Conservation (phyloP, 257 asterid species). For the Gentiana macrophylla region DNA sequence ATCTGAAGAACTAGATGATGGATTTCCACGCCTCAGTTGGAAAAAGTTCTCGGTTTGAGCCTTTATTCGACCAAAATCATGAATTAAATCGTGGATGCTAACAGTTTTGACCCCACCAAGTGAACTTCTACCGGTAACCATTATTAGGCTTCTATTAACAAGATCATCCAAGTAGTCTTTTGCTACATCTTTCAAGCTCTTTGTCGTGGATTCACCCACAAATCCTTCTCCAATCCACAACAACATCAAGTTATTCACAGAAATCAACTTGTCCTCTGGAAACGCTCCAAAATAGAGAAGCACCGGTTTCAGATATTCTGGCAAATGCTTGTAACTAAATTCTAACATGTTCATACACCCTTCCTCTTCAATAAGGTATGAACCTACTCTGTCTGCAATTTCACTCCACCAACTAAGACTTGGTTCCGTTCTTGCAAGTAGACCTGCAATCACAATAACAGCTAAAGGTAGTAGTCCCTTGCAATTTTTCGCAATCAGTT, state of each 20-base stretch:
- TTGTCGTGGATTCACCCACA: background rate
- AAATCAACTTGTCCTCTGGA: conserved; percentile 5
- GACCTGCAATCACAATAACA: conserved; percentile 1
- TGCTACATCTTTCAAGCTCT: background rate
- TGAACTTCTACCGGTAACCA: background rate
- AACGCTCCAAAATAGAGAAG: conserved; percentile 2
- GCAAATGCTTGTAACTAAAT: too few relatives aligned
- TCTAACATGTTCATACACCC: too few relatives aligned
- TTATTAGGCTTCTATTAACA: conserved; percentile 3
- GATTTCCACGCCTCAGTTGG: background rate
- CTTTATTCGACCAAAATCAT: conserved; percentile 2
- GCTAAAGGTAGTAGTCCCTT: conserved; percentile 9
- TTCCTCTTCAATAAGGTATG: too few relatives aligned
- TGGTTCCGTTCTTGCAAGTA: conserved; percentile 4
- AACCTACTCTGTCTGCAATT: too few relatives aligned
- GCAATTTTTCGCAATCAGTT: background rate
- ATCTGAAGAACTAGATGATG: background rate
- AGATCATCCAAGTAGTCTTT: conserved; percentile 13
- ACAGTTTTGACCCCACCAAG: conserved; percentile 6
- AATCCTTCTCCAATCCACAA: conserved; percentile 19
- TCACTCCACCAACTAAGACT: background rate
- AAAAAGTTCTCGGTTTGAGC: conserved; percentile 4
- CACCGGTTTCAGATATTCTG: too few relatives aligned
- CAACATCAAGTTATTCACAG: conserved; percentile 5
- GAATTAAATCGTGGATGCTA: conserved; percentile 9